Conservation (phyloP, 495 filamentous ascomycete species). For the Pyrenula massariospora region DNA sequence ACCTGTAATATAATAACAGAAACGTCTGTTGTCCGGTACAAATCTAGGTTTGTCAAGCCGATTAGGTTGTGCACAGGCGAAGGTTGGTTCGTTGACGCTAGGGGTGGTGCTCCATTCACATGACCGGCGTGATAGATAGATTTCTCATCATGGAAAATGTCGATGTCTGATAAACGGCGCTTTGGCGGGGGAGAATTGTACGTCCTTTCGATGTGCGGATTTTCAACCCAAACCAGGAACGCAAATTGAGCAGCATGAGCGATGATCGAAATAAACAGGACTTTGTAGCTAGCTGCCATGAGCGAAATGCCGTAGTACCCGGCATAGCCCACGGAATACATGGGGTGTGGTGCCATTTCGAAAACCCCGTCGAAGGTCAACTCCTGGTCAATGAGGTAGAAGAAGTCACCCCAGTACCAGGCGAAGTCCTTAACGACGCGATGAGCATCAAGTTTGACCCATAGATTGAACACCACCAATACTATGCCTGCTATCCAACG, state of each 20-base stretch:
- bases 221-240: slow-evolving; percentile 82
- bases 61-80: slow-evolving; percentile 67
- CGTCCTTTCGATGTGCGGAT: slow-evolving; percentile 95
- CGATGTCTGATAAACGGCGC: slow-evolving; percentile 34
- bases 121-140: slow-evolving; percentile 24
- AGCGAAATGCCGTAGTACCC: slow-evolving; percentile 99
- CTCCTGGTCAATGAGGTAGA: slow-evolving; percentile 96
- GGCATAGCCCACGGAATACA: slow-evolving; percentile 98
- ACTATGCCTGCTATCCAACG: slow-evolving; percentile 75
- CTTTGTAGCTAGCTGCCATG: slow-evolving; percentile 94
- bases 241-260: slow-evolving; percentile 92
- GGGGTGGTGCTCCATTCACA: slow-evolving; percentile 9
- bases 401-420: slow-evolving; percentile 99
- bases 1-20: slow-evolving; percentile 62
- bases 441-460: slow-evolving; percentile 97
- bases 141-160: slow-evolving; percentile 28
- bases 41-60: slow-evolving; percentile 72
- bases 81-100: slow-evolving; percentile 32
- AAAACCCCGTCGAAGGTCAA: slow-evolving; percentile 97
- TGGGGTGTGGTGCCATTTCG: slow-evolving; percentile 97
- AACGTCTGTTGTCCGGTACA: slow-evolving; percentile 74
- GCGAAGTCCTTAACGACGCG: slow-evolving; percentile 98
- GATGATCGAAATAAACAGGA: slow-evolving; percentile 88
- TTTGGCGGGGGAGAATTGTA: slow-evolving; percentile 85
- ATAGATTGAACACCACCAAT: slow-evolving; percentile 89